These are phyloP conservation scores for Alternaria gansuensis DNA, from an alignment of 2,329 filamentous ascomycete species.

Conservation along the genomic window DNA sequence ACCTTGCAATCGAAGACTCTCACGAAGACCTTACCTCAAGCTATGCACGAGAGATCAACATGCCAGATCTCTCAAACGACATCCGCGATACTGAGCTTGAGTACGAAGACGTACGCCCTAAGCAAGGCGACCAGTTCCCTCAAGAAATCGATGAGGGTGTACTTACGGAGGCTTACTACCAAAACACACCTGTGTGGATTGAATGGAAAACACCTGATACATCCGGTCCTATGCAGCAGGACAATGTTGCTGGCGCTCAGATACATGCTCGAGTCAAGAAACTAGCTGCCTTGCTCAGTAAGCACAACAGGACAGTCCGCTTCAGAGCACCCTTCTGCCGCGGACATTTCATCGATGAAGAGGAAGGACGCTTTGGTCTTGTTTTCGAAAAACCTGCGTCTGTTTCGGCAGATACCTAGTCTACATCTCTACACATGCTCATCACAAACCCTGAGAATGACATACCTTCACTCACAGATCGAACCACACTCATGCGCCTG, in stretches of 20 bases:
- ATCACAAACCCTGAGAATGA: slow-evolving; percentile 45
- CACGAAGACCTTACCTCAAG: slow-evolving; percentile 37
- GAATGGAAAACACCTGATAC: slow-evolving; percentile 51
- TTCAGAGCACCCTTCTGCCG: slow-evolving; percentile 50
- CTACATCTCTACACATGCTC: slow-evolving; percentile 61
- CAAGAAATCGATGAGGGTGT: slow-evolving; percentile 33
- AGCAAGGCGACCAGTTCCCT: slow-evolving; percentile 27
- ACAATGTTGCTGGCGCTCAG: slow-evolving; percentile 36
- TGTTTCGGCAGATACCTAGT: slow-evolving; percentile 52
- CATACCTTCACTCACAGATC: slow-evolving; percentile 61
- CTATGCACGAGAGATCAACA: slow-evolving; percentile 35
- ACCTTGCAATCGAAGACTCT: slow-evolving; percentile 45
- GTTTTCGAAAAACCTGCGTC: slow-evolving; percentile 62
- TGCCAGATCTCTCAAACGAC: slow-evolving; percentile 30
- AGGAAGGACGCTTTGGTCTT: slow-evolving; percentile 59
- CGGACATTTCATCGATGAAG: slow-evolving; percentile 50
- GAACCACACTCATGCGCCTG: slow-evolving; percentile 62
- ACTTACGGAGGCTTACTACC: slow-evolving; percentile 45
- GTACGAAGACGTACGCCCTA: slow-evolving; percentile 29
- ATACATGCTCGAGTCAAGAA: slow-evolving; percentile 45
- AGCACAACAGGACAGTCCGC: slow-evolving; percentile 40
- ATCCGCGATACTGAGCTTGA: slow-evolving; percentile 21
- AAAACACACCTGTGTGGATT: slow-evolving; percentile 46
- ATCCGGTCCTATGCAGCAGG: slow-evolving; percentile 25
- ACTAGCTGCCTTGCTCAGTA: slow-evolving; percentile 46